Conservation (phyloP, 306 rosid species). For the Abrus precatorius region DNA sequence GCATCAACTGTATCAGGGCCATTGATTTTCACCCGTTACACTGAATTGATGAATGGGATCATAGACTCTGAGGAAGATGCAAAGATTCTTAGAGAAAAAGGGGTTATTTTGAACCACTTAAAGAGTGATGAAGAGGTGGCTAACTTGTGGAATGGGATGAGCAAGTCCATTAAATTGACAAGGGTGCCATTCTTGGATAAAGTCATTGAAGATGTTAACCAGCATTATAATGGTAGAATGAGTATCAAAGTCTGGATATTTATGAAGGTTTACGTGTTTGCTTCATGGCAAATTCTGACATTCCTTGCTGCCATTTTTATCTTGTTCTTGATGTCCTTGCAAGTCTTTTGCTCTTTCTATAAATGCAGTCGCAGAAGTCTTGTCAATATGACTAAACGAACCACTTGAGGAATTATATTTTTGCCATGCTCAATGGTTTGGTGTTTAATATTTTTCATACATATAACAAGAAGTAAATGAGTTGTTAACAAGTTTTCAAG, state of each 20-base stretch:
- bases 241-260: slow-evolving; percentile 64
- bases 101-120: slow-evolving; percentile 74
- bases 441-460: background rate
- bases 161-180: slow-evolving; percentile 80
- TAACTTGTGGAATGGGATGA: slow-evolving; percentile 86
- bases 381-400: slow-evolving; percentile 15
- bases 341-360: slow-evolving; percentile 56
- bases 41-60: slow-evolving; percentile 86
- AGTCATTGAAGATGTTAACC: slow-evolving; percentile 84
- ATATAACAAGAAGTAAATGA: slow-evolving; percentile 3
- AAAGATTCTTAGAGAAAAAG: slow-evolving; percentile 72
- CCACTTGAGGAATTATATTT: slow-evolving; percentile 13
- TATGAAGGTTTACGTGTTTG: slow-evolving; percentile 65
- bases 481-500: background rate
- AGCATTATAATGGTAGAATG: slow-evolving; percentile 64
- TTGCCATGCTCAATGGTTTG: background rate
- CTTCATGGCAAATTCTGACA: slow-evolving; percentile 74
- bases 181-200: slow-evolving; percentile 81
- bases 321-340: slow-evolving; percentile 63
- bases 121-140: slow-evolving; percentile 83
- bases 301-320: slow-evolving; percentile 64
- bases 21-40: slow-evolving; percentile 77
- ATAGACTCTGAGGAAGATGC: slow-evolving; percentile 83
- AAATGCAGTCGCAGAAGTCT: slow-evolving; percentile 40
- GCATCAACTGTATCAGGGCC: slow-evolving; percentile 73